A percentile compares a stretch with the other conserved stretches of the same genome.
Conservation (phyloP, 140 eudicot genomes). For the Stevia rebaudiana region DNA sequence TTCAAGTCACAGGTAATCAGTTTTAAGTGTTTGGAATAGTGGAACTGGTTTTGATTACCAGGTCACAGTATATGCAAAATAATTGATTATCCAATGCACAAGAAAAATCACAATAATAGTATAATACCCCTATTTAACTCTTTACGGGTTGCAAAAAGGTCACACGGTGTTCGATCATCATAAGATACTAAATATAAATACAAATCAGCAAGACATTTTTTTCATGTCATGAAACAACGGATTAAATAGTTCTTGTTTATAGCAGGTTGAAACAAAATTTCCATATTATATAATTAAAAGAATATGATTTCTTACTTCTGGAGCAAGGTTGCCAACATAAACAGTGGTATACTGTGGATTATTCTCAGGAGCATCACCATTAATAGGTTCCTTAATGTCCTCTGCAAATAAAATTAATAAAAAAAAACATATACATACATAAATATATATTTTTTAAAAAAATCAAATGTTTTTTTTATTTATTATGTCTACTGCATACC, state of each 20-base stretch:
- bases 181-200: not conserved
- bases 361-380: constrained; percentile 77
- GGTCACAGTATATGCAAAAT: no score
- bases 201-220: not conserved
- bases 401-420: no score
- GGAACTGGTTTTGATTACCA: no score
- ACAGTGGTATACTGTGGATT: constrained; percentile 92
- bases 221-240: not conserved
- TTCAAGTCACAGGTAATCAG: no score
- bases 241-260: no score
- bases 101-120: no score
- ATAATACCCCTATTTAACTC: not conserved
- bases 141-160: not conserved
- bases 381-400: constrained; percentile 66
- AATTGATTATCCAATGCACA: no score
- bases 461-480: no score
- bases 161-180: not conserved
- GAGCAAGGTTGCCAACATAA: constrained; percentile 93
- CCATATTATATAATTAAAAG: not conserved
- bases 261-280: not conserved
- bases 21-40: no score
- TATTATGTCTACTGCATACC: constrained; percentile 15
- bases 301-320: constrained; percentile 63
- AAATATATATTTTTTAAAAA: no score
- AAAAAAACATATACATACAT: no score